These are phyloP conservation scores for Persicaria tinctoria DNA, from an alignment of 148 eudicot genomes.

Conservation along the genomic window DNA sequence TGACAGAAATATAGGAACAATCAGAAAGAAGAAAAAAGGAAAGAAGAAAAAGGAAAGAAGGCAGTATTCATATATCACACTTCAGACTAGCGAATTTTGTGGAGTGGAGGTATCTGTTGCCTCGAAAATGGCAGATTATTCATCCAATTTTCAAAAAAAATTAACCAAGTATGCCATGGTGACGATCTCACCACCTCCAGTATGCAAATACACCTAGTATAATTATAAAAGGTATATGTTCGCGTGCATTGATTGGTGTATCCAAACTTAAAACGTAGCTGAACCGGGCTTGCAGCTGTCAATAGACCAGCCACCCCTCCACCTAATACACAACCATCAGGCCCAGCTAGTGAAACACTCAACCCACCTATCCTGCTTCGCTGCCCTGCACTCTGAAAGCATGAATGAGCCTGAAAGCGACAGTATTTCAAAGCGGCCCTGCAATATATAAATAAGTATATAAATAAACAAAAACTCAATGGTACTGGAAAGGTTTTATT, in stretches of 20 bases:
- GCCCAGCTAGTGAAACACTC: slow-evolving; percentile 71
- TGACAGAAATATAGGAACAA: no score
- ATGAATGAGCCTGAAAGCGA: slow-evolving; percentile 82
- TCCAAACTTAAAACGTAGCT: slow-evolving; percentile 41
- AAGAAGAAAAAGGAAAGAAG: no score
- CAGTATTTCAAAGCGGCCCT: slow-evolving; percentile 84
- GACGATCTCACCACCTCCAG: no score
- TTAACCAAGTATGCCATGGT: slow-evolving; percentile 13
- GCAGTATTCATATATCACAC: no score
- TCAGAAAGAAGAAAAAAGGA: no score
- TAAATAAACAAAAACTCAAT: not conserved
- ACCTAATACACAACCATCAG: slow-evolving; percentile 81
- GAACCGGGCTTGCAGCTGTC: slow-evolving; percentile 78
- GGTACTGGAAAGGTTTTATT: not conserved
- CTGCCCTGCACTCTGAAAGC: slow-evolving; percentile 59
- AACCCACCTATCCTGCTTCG: slow-evolving; percentile 71
- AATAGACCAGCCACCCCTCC: slow-evolving; percentile 85
- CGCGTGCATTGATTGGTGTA: no score
- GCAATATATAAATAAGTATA: slow-evolving; percentile 16
- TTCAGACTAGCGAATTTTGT: not conserved
- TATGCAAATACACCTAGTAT: no score
- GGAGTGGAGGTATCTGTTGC: not conserved
- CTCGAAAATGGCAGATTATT: not conserved
- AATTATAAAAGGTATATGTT: no score
- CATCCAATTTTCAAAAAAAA: not conserved